Base-by-base conservation (phyloP, 148 eudicot species). In the Cornus suecica region DNA sequence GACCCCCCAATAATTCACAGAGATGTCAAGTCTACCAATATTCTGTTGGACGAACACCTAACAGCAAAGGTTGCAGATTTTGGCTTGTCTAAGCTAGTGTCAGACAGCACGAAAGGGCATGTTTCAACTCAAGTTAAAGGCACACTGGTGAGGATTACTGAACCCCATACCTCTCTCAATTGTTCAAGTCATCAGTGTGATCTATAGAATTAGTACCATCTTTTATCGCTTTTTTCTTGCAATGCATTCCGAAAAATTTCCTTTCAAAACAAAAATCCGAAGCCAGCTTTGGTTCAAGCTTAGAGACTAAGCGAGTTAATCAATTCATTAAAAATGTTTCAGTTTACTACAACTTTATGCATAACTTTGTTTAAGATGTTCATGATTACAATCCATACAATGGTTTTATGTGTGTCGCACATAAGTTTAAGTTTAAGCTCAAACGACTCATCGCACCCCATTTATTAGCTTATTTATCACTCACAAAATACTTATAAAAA, bases 51-150 rank as follows among this genome's bases (percentile, higher is more conserved):
- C 80, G 94, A 89, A 52, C 84, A 89, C 72, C 79, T 94, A 73
- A 87, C 90, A 41, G 97, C 97, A 67, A 94, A 94, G 81, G 97
- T 94, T 78, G 89, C 97, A 29, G 97, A 95, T 78, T 95, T 95
- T 70, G 99, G 99, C 61, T 74, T 95, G 80, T 95, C 94, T 63
- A 95, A 95, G 87, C 81, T 89, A 72, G 90, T 92, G 24, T 85
- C 92, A 8, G 99, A 95, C 70, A 71, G 76, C 29, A 70, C 74
- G 13, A 94, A 86, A 69, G 93, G 86, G 60, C 97, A 95, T 71
- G 88, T 95, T 45, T 92, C 99, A n/a, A 95, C 99, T 79, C 97
- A 92, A 83, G 97, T 95, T 42, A 95, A 95, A 81, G 99, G 99
- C 78, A 95, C 99, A 13, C 66, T 95, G 89, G 99, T 92, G 74